Base-by-base conservation (phyloP, 208 protist species). In the Acanthamoeba polyphaga region DNA sequence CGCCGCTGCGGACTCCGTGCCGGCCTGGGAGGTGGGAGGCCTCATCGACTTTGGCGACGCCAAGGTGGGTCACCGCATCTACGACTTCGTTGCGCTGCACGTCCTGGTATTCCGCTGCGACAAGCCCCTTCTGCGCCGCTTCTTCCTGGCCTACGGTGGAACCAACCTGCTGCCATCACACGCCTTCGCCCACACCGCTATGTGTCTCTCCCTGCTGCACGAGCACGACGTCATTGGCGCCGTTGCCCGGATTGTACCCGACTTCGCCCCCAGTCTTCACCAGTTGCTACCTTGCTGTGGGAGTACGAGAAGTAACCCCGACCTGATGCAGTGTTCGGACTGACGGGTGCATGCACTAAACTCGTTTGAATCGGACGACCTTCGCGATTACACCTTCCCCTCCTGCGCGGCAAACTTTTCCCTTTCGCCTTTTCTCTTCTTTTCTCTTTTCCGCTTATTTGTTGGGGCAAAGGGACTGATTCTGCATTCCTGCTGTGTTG, bases 1-100 rank as follows among this genome's bases (percentile, higher is more conserved):
- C 55, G 19, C 55, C 1, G 10, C 55, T 62, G 10, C 17, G 10
- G 55, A 8, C 55, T 13, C 10, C 9, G 19, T 22, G 10, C 55
- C 68, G 27, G 68, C 9, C 8, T 80, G 70, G 70, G 6, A 27
- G 70, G 17, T 80, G 0, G 70, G 34, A 9, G 70, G 70, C 12
- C 32, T 80, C n/a, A 80, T 80, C 29, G 70, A 80, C 70, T 80
- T 80, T 22, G 70, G 70, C 29, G 70, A 80, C 32, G 70, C 70
- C 70, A 80, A 80, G 38, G 70, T 80, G 9, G 70, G 70, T 8
- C 70, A 80, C 38, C 70, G 70, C 29, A 17, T 80, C n/a, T 80
- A 80, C 70, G 70, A 80, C 70, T 22, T 80, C 13, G 70, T 80
- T 7, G 70, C 12, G 15, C 34, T 49, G 38, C 70, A 80, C 32